Base-by-base conservation (phyloP, 495 filamentous ascomycete species). In the Penicillium bialowiezense region DNA sequence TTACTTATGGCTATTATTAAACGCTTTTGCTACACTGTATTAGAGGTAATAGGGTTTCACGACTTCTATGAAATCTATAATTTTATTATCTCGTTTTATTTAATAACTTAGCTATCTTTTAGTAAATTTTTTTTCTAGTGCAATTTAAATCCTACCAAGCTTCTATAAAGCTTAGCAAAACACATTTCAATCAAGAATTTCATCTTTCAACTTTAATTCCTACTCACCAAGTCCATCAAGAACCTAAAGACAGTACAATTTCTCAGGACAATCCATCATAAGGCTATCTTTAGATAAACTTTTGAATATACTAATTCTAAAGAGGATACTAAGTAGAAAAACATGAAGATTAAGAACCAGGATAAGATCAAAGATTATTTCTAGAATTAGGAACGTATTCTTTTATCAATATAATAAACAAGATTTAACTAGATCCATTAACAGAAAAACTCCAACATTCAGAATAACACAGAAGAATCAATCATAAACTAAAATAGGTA, bases 11-110 rank as follows among this genome's bases (percentile, higher is more conserved):
- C 64, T 70, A 37, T 68, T 28, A 51, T 73, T 66, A 19, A 73
- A 71, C 14, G 56, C 59, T 47, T 69, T 71, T 18, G 55, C 67
- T 38, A 45, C 59, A 18, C 56, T 52, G 41, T 73, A 75, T 48
- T 48, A 53, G 47, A 74, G 67, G 24, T 23, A 42, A 49, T 74
- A 73, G 6, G 53, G 62, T 37, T 60, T 59, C 5, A 51, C 52
- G 36, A 67, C 43, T 33, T 64, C 48, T 28, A 28, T 24, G 53
- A 71, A 63, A 15, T 60, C 56, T 21, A 55, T 67, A 40, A 70
- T 61, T 34, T 62, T 20, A 43, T 64, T 53, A 37, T 54, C 48
- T 24, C 43, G 20, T 56, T 63, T 63, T 26, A 72, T 71, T 48
- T 38, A 48, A 46, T 48, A 55, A 40, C 50, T 35, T 18, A 74